phyloP scores from a whole-genome alignment of 2,329 filamentous ascomycete species.

The Sclerotiophoma versabilis region DNA sequence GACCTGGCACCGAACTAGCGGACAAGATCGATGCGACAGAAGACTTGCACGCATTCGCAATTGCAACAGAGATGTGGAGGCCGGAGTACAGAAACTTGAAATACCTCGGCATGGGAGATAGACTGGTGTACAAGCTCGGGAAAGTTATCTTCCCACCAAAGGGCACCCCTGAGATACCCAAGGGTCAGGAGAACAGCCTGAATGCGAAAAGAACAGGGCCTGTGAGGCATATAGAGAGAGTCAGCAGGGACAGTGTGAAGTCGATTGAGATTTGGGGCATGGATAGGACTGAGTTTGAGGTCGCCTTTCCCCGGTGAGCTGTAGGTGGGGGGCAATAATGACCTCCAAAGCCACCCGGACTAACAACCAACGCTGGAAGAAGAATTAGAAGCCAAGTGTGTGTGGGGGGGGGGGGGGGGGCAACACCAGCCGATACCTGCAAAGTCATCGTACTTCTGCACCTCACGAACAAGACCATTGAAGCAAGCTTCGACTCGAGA shows the following conservation, averaged over 20 bases:
- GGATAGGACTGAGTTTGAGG: conserved; percentile 48
- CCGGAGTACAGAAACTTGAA: conserved; percentile 45
- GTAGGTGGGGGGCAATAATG: too few relatives aligned
- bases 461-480: too few relatives aligned
- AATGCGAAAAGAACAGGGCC: conserved; percentile 39
- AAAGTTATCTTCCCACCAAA: conserved; percentile 38
- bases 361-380: too few relatives aligned
- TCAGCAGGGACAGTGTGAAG: conserved; percentile 47
- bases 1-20: conserved; percentile 32
- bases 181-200: conserved; percentile 32
- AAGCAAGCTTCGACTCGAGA: too few relatives aligned
- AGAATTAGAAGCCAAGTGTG: too few relatives aligned
- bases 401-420: too few relatives aligned
- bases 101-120: conserved; percentile 51
- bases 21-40: conserved; percentile 38
- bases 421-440: too few relatives aligned
- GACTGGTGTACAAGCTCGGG: conserved; percentile 48
- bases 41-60: conserved; percentile 42
- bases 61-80: conserved; percentile 44
- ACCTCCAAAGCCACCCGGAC: too few relatives aligned
- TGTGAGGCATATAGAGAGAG: conserved; percentile 39
- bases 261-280: conserved; percentile 56
- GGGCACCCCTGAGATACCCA: conserved; percentile 1
- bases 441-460: too few relatives aligned
- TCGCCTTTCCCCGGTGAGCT: conserved; percentile 29